Evolutionary conservation across 306 rosid genomes (phyloP), one percentile per base, ranked within the genome.

Genomic region (Cicer arietinum): DNA sequence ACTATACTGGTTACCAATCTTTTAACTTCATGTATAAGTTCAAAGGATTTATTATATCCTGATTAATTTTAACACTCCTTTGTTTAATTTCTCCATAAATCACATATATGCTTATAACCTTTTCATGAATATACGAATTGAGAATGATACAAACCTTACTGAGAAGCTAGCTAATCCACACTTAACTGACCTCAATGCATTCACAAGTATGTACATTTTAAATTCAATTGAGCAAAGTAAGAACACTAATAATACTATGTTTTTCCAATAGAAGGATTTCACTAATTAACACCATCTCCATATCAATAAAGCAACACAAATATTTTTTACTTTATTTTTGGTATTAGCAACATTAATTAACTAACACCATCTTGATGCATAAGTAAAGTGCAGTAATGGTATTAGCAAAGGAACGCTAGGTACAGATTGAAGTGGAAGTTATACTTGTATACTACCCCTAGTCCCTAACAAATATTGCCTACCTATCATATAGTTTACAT

Each of bases 381-480:
- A 25, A 17, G 12, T 18, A 17, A 54, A 8, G 3, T 54, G 6
- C 7, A 13, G 0, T 7, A 17, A 17, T 50, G 3, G 5, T 16
- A 16, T 16, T 20, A 44, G 58, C 45, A 73, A 73, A 43, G 16
- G 1, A 67, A 69, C 72, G 1, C 25, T 25, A 63, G 16, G 44
- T 71, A 77, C 60, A 72, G 30, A 56, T 8, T 61, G 7, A 69
- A 12, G 81, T 84, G 79, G 76, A 47, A 69, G n/a, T 63, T 46
- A 22, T 35, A 61, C 50, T 65, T 67, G 66, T 60, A 67, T 46
- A 45, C 13, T 43, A 68, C 25, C 20, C 18, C 14, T 30, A 14
- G 48, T 14, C 61, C 7, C 71, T 7, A 73, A 51, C 50, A 79
- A 73, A 62, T 61, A 69, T 65, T 18, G 7, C 62, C 60, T 69